These are phyloP conservation scores for Martensiomyces pterosporus DNA, from an alignment of 192 early-diverging fungal species.

Conservation along the genomic window DNA sequence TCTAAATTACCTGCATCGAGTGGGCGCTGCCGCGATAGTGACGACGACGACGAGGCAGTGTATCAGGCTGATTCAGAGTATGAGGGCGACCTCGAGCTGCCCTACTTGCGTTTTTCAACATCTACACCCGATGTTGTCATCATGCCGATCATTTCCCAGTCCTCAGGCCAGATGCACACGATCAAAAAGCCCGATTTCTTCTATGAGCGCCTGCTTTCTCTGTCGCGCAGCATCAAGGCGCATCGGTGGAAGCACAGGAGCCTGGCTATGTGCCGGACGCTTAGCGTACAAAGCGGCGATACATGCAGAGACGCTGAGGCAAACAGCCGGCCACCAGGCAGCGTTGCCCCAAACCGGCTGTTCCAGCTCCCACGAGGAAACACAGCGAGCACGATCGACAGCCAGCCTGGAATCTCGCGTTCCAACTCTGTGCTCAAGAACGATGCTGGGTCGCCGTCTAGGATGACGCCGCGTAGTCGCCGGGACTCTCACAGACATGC, in stretches of 20 bases:
- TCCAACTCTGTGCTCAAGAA: background rate
- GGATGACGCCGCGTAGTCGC: background rate
- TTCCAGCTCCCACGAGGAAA: background rate
- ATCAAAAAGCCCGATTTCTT: slow-evolving; percentile 23
- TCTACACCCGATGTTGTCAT: slow-evolving; percentile 28
- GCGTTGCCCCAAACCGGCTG: background rate
- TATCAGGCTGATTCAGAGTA: background rate
- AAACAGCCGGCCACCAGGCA: too few relatives aligned
- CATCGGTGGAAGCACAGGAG: slow-evolving; percentile 21
- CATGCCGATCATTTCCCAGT: slow-evolving; percentile 11
- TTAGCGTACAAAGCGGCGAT: background rate
- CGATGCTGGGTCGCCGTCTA: background rate
- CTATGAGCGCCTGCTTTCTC: slow-evolving; percentile 26
- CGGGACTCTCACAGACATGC: background rate
- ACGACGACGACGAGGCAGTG: slow-evolving; percentile 1
- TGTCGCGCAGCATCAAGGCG: slow-evolving; percentile 26
- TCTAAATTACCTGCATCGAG: too few relatives aligned
- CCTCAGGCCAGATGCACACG: slow-evolving; percentile 11
- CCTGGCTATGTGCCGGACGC: too few relatives aligned
- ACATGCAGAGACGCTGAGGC: background rate
- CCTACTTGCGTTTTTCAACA: slow-evolving; percentile 7
- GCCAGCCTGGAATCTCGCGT: background rate
- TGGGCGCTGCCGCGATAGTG: background rate
- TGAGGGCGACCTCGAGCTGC: slow-evolving; percentile 1
- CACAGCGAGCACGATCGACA: slow-evolving; percentile 1